Percentiles rank a stretch among this genome's conserved stretches.
Evolutionary conservation across 2,329 filamentous ascomycete species (phyloP).

Genomic region (Thelonectria rubi): DNA sequence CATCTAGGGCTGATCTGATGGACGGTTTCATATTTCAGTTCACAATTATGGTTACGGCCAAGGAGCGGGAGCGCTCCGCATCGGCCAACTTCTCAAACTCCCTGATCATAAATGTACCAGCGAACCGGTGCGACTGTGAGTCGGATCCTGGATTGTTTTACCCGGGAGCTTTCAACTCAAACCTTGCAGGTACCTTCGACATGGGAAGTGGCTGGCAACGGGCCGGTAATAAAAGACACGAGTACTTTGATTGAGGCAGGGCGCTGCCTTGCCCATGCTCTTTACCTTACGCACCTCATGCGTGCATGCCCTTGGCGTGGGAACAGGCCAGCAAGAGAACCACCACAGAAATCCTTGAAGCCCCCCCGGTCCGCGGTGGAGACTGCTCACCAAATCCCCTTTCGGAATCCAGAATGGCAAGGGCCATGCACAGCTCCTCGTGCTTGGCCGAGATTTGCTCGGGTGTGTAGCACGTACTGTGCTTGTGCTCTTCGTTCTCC

Average conservation of each 20-base stretch:
- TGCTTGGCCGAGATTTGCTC: constrained; percentile 3
- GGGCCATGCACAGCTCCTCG: constrained; percentile 1
- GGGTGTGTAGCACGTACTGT: neutral
- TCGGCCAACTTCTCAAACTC: neutral
- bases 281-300: constrained; percentile 25
- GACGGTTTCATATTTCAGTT: neutral
- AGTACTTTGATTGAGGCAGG: neutral
- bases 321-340: constrained; percentile 16
- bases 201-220: neutral
- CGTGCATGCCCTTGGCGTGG: constrained; percentile 22
- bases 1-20: neutral
- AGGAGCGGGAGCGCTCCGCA: neutral
- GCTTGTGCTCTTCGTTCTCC: neutral
- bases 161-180: neutral
- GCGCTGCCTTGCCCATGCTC: constrained; percentile 15
- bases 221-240: neutral
- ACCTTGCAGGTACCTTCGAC: neutral
- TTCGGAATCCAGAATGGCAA: neutral
- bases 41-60: neutral
- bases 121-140: neutral
- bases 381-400: constrained; percentile 5
- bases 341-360: constrained; percentile 3
- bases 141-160: neutral
- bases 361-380: constrained; percentile 10
- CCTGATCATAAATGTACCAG: neutral